Evolutionary conservation across 306 rosid species (phyloP), one percentile per base, ranked within the genome.

Genomic region (Crotalaria pallida): DNA sequence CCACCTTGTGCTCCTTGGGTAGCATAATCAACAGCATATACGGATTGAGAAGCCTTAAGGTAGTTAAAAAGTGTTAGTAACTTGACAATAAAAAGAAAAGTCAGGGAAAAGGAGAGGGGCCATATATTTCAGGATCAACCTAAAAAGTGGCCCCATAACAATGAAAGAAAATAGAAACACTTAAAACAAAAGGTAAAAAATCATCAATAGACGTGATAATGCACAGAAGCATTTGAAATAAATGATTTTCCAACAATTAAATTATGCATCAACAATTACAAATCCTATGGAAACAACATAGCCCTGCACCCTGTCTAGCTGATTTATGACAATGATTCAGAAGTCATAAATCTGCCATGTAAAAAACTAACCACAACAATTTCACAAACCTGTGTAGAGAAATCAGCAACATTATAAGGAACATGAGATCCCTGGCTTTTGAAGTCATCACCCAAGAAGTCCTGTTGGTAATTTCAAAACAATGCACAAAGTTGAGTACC

Each of bases 391-490:
- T 91, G 99, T 24, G 99, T 87, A 61, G 97, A 89, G 78, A 91
- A 91, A 75, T 95, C 99, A 17, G 89, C 53, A 65, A 91, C 97
- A 79, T 95, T 95, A 58, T 95, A 95, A 43, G 99, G 96, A 80
- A 95, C 97, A 59, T 91, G 97, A 52, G 99, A 95, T 65, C 99
- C 99, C 84, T 95, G 99, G 82, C 99, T 95, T 81, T 95, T 95
- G 78, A 91, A 95, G 83, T 95, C 99, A 77, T 95, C 99, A 63
- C 97, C 97, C 91, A 95, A 87, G 81, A 88, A 95, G 67, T 95
- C 99, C 99, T 95, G 82, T 51, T 41, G 33, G 36, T 7, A 69
- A 64, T 43, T 49, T 63, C 24, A 45, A 72, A 72, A 72, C 36
- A 22, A 57, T 12, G 48, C 12, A 71, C 59, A 69, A 22, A 79